These are phyloP conservation scores for Prinsepia uniflora DNA, from an alignment of 306 rosid species.

Conservation along the genomic window DNA sequence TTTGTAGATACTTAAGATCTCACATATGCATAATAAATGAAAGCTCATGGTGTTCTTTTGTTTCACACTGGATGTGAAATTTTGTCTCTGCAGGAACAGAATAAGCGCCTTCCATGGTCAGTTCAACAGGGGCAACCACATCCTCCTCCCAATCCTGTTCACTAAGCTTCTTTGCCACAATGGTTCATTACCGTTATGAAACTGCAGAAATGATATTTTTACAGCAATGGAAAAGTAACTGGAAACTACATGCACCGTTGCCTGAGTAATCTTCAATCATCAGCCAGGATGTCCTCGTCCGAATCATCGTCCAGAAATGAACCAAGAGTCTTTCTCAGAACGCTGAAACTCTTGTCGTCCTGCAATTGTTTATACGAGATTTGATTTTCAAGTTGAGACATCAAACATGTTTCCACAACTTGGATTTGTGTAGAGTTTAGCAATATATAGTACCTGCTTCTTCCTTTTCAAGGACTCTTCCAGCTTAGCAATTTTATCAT, in stretches of 20 bases:
- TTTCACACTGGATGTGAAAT: constrained; percentile 1
- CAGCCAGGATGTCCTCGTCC: constrained; percentile 80
- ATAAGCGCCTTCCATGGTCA: constrained; percentile 79
- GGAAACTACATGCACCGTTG: background rate
- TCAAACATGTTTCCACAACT: background rate
- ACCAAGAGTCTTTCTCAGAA: constrained; percentile 82
- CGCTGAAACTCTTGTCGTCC: constrained; percentile 87
- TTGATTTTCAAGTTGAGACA: constrained; percentile 5
- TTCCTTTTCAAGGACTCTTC: constrained; percentile 85
- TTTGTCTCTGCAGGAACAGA: constrained; percentile 53
- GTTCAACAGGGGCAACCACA: constrained; percentile 62
- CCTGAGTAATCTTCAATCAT: constrained; percentile 49
- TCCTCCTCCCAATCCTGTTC: constrained; percentile 33
- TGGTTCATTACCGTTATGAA: background rate
- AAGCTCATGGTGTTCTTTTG: background rate
- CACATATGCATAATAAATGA: background rate
- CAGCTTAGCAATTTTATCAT: constrained; percentile 59
- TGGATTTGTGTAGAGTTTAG: no score
- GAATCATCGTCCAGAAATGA: constrained; percentile 70
- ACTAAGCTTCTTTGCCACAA: constrained; percentile 18
- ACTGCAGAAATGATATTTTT: background rate
- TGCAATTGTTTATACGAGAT: constrained; percentile 24
- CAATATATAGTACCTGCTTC: constrained; percentile 50
- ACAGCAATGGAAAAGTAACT: background rate
- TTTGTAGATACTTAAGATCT: background rate